Evolutionary conservation across 2,329 filamentous ascomycete genomes (phyloP).

Genomic region (Passalora sequoiae): DNA sequence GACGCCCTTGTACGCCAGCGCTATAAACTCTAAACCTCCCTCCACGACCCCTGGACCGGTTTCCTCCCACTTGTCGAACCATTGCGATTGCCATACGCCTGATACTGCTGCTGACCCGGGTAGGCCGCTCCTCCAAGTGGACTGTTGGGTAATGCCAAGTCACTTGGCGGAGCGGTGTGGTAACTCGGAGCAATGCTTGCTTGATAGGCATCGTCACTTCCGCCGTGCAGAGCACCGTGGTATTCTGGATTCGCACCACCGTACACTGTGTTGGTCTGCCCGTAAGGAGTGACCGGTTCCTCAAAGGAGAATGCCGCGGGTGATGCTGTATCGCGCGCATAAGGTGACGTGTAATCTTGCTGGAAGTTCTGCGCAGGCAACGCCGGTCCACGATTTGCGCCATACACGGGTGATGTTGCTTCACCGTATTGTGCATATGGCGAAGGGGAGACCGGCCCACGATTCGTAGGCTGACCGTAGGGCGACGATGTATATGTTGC

Average conservation of each 20-base stretch:
- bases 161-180: conserved; percentile 9
- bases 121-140: conserved; percentile 20
- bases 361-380: background rate
- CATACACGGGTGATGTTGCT: background rate
- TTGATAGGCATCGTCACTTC: conserved; percentile 10
- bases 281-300: background rate
- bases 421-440: background rate
- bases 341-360: background rate
- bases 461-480: conserved; percentile 6
- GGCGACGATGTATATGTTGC: conserved; percentile 14
- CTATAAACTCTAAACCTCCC: conserved; percentile 27
- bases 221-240: conserved; percentile 4
- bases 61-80: conserved; percentile 30
- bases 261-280: background rate
- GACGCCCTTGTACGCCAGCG: background rate
- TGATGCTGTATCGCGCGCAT: conserved; percentile 1
- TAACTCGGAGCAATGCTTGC: conserved; percentile 20
- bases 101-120: conserved; percentile 16
- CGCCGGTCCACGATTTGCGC: background rate
- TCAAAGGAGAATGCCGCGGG: background rate
- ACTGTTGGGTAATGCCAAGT: conserved; percentile 9
- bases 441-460: conserved; percentile 6
- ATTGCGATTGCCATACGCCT: conserved; percentile 13
- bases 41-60: conserved; percentile 33
- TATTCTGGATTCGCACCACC: background rate